phyloP scores from a whole-genome alignment of 441 rosid genomes.

The Corymbia calophylla region DNA sequence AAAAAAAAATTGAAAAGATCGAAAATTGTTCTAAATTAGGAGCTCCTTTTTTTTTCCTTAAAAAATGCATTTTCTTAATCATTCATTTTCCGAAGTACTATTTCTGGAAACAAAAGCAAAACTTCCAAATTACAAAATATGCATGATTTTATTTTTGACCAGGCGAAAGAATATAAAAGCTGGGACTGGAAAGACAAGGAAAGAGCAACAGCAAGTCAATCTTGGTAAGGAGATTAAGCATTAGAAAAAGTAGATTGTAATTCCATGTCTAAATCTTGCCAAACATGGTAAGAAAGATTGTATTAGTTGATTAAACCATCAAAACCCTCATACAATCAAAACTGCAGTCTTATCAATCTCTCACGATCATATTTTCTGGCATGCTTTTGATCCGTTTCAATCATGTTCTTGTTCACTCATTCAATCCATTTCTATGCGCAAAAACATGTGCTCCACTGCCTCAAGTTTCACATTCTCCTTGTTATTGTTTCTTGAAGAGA shows the following conservation, averaged over 20 bases:
- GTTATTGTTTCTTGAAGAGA: neutral
- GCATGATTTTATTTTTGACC: neutral
- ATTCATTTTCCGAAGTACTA: neutral
- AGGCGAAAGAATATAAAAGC: neutral
- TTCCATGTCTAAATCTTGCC: neutral
- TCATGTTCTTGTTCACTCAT: neutral
- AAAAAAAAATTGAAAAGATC: too few relatives aligned
- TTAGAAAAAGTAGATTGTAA: neutral
- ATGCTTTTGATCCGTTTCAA: neutral
- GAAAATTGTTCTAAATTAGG: neutral
- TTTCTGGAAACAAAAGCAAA: neutral
- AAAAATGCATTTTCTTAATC: neutral
- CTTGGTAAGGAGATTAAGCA: neutral
- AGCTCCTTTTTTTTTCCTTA: neutral
- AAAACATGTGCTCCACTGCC: neutral
- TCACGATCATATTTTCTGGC: neutral
- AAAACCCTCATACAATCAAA: neutral
- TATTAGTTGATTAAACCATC: neutral
- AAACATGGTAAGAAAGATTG: neutral
- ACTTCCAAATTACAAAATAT: neutral
- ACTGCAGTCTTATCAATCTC: neutral
- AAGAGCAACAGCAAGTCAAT: neutral
- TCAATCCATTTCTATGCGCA: neutral
- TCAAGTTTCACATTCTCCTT: neutral
- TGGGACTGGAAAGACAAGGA: neutral